phyloP scores from a whole-genome alignment of 2,329 filamentous ascomycete species.

The Cladosporium sp. region DNA sequence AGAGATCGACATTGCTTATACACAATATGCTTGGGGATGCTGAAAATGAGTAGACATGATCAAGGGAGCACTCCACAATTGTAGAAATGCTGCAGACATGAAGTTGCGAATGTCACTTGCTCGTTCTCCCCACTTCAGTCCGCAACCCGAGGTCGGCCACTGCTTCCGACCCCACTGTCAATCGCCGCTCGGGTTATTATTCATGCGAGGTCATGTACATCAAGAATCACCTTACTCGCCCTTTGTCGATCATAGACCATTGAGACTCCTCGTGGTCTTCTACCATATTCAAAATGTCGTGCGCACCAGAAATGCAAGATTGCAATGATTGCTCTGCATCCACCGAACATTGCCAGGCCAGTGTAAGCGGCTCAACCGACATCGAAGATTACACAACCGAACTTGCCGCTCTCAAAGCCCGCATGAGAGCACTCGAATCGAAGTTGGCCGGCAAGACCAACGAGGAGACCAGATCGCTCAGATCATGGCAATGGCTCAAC shows the following conservation, averaged over 20 bases:
- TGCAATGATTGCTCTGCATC: conserved; percentile 8
- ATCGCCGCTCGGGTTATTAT: neutral
- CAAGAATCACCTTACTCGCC: neutral
- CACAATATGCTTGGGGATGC: too few relatives aligned
- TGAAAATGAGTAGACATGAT: too few relatives aligned
- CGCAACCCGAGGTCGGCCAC: neutral
- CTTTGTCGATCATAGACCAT: neutral
- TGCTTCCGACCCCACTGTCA: neutral
- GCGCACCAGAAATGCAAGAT: neutral
- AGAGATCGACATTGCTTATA: too few relatives aligned
- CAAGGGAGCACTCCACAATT: too few relatives aligned
- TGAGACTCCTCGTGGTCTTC: neutral
- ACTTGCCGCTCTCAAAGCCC: conserved; percentile 24
- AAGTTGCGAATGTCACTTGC: too few relatives aligned
- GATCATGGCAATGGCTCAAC: conserved; percentile 28
- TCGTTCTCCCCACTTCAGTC: neutral
- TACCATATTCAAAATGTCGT: neutral
- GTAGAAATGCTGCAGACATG: too few relatives aligned
- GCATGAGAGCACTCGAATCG: conserved; percentile 27
- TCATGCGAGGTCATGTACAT: neutral
- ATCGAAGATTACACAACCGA: conserved; percentile 31
- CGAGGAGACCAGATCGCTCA: conserved; percentile 17
- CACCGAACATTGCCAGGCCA: neutral
- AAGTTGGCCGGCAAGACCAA: conserved; percentile 22
- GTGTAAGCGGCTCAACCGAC: conserved; percentile 16